These are phyloP conservation scores for Fusarium haematococcum DNA, from an alignment of 2,329 filamentous ascomycete species.

Conservation along the genomic window DNA sequence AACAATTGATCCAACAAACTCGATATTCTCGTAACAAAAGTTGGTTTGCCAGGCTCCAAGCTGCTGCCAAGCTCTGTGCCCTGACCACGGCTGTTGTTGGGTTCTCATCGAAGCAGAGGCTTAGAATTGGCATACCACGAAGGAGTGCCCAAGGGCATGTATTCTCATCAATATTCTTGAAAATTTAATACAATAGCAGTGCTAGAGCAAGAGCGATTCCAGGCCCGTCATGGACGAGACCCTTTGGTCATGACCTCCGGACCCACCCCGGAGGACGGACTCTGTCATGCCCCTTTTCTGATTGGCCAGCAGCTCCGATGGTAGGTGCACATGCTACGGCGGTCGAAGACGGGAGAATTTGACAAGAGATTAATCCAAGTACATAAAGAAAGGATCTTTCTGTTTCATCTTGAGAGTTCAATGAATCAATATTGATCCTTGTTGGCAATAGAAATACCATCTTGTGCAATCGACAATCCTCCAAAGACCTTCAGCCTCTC, in stretches of 20 bases:
- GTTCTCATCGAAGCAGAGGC: neutral
- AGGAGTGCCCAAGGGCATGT: neutral
- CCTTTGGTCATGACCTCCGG: neutral
- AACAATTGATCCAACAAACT: neutral
- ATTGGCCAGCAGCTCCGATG: constrained; percentile 23
- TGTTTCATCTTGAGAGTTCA: neutral
- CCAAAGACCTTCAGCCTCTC: neutral
- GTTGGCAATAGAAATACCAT: neutral
- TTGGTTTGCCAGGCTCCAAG: neutral
- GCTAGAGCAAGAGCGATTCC: neutral
- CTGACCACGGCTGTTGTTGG: neutral
- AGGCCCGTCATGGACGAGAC: neutral
- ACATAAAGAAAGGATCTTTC: neutral
- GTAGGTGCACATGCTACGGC: neutral
- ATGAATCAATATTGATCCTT: neutral
- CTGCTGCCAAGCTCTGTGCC: neutral
- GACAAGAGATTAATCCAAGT: neutral
- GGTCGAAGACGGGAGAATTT: neutral
- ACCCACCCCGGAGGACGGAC: constrained; percentile 21
- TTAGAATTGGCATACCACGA: neutral
- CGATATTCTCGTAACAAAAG: neutral
- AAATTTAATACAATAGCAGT: neutral
- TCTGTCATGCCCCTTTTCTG: constrained; percentile 38
- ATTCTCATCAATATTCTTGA: neutral
- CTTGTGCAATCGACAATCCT: neutral